phyloP scores from a whole-genome alignment of 75 land plant species.

The Cunninghamia lanceolata region DNA sequence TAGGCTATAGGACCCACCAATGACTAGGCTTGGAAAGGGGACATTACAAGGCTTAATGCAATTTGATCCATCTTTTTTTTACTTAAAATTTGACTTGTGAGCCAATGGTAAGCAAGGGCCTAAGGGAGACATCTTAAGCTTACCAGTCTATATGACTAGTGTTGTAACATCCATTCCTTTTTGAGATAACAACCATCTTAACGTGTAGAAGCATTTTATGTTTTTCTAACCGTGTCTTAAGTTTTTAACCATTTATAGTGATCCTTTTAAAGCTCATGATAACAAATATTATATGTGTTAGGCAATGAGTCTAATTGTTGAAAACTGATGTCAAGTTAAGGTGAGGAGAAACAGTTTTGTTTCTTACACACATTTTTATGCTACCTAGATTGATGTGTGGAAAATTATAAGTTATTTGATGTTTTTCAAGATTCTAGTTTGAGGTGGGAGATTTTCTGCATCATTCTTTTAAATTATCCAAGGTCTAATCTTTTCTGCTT shows the following conservation, averaged over 20 bases:
- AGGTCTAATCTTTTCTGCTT: not conserved
- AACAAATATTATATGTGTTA: not conserved
- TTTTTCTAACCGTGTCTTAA: not conserved
- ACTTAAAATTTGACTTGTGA: not conserved
- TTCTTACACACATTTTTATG: not conserved
- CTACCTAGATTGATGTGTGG: not conserved
- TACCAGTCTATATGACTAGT: not conserved
- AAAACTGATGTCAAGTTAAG: not conserved
- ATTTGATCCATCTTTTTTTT: not conserved
- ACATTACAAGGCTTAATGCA: too few species aligned
- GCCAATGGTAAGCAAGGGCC: not conserved
- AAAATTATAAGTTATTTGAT: not conserved
- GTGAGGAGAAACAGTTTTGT: not conserved
- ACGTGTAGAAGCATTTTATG: not conserved
- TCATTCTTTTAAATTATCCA: not conserved
- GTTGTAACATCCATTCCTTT: not conserved
- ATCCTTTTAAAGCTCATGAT: not conserved
- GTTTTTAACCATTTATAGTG: not conserved
- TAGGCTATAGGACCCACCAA: too few species aligned
- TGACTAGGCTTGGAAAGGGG: too few species aligned
- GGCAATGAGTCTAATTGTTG: not conserved
- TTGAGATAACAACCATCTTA: not conserved
- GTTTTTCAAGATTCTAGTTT: not conserved
- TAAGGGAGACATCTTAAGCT: not conserved
- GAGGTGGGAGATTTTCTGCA: not conserved